phyloP scores from a whole-genome alignment of 768 basidiomycete genomes.

The Phylloporus rhodoxanthus region DNA sequence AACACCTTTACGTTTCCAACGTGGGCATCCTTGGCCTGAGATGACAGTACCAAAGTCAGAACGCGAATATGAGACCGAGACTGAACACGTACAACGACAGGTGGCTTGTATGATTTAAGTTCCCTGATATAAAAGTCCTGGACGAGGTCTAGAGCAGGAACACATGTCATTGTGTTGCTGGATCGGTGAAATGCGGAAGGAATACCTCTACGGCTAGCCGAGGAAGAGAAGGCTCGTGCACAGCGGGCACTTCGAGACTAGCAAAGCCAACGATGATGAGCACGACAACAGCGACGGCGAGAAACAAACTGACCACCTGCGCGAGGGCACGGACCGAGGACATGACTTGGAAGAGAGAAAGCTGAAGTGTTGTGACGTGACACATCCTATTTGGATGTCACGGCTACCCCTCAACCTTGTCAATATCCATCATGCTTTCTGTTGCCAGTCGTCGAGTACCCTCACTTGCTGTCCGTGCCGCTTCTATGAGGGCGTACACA shows the following conservation, averaged over 20 bases:
- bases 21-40: conserved; percentile 84
- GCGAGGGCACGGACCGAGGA: conserved; percentile 51
- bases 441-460: conserved; percentile 37
- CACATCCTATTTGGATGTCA: conserved; percentile 24
- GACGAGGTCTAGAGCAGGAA: conserved; percentile 61
- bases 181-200: conserved; percentile 26
- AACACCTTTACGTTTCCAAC: conserved; percentile 82
- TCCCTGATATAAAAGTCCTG: conserved; percentile 90
- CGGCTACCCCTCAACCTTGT: not conserved
- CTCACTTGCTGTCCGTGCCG: conserved; percentile 31
- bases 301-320: conserved; percentile 37
- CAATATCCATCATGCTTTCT: conserved; percentile 20
- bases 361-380: conserved; percentile 43
- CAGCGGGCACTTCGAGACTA: conserved; percentile 44
- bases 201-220: conserved; percentile 59
- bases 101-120: conserved; percentile 84
- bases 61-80: not conserved
- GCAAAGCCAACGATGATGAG: conserved; percentile 6
- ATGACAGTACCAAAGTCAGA: not conserved
- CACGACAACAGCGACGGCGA: not conserved
- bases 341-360: conserved; percentile 50
- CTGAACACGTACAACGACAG: conserved; percentile 51
- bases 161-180: conserved; percentile 2
- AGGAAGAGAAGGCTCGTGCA: conserved; percentile 55
- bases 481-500: conserved; percentile 30